Evolutionary conservation across 2,329 filamentous ascomycete genomes (phyloP).

Genomic region (Colletotrichum costaricense): DNA sequence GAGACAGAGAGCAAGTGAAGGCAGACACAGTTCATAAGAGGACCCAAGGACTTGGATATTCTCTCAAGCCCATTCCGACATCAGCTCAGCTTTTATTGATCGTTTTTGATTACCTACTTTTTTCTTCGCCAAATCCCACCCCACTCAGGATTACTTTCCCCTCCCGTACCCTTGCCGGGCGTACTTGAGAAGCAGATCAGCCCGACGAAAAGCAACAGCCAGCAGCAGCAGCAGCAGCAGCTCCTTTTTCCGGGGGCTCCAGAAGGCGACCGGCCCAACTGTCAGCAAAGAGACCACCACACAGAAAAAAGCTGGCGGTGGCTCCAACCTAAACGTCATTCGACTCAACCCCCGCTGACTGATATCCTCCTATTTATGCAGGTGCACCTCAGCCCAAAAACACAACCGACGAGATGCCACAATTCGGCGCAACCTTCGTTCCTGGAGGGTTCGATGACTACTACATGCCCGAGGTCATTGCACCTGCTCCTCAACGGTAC

Average conservation of each 20-base stretch:
- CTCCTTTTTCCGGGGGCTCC: slow-evolving; percentile 7
- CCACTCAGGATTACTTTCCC: neutral
- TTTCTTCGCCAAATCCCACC: neutral
- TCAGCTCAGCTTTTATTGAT: slow-evolving; percentile 8
- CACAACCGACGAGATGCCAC: slow-evolving; percentile 54
- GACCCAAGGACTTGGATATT: neutral
- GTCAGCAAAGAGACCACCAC: slow-evolving; percentile 18
- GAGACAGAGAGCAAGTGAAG: slow-evolving; percentile 2
- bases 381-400: slow-evolving; percentile 44
- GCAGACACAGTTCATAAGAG: slow-evolving; percentile 11
- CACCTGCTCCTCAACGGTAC: slow-evolving; percentile 68
- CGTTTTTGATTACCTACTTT: neutral
- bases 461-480: slow-evolving; percentile 70
- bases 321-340: slow-evolving; percentile 36
- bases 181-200: slow-evolving; percentile 12
- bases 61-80: slow-evolving; percentile 3
- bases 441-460: slow-evolving; percentile 70
- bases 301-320: slow-evolving; percentile 21
- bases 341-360: slow-evolving; percentile 40
- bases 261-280: slow-evolving; percentile 12
- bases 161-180: slow-evolving; percentile 19
- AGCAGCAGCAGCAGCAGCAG: slow-evolving; percentile 7
- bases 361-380: slow-evolving; percentile 44
- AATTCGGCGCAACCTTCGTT: slow-evolving; percentile 68
- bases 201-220: slow-evolving; percentile 15